These are phyloP conservation scores for Dothistroma pini DNA, from an alignment of 2,329 filamentous ascomycete genomes.

Conservation along the genomic window DNA sequence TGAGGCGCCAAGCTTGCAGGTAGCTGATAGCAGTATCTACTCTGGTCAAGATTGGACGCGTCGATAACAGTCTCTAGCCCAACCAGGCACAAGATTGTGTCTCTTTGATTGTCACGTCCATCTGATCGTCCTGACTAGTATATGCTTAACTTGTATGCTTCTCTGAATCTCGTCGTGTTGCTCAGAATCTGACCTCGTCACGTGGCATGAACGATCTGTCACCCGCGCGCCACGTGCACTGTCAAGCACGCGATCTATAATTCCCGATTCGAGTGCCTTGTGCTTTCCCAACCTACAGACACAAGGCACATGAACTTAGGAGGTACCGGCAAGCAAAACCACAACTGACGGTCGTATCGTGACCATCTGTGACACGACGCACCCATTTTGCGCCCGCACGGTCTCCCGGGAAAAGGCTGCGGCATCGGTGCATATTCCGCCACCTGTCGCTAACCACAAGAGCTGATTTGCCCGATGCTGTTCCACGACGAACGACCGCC, in stretches of 20 bases:
- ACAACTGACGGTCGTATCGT: no score
- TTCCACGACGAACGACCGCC: constrained; percentile 4
- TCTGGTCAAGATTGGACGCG: not conserved
- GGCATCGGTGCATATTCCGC: not conserved
- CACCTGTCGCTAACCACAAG: not conserved
- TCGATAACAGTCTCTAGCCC: not conserved
- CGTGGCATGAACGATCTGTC: not conserved
- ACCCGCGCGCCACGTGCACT: not conserved
- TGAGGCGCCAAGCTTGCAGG: no score
- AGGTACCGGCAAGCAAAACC: no score
- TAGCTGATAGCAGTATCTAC: not conserved
- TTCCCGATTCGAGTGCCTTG: not conserved
- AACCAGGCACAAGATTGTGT: not conserved
- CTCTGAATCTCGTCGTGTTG: not conserved
- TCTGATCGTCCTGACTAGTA: not conserved
- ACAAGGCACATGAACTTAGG: not conserved
- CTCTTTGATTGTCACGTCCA: not conserved
- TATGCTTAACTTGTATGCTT: not conserved
- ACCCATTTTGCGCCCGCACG: not conserved
- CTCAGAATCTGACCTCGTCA: not conserved
- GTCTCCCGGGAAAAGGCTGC: not conserved
- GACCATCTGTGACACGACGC: not conserved
- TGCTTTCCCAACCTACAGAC: not conserved
- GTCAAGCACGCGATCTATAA: not conserved
- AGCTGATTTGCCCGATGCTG: constrained; percentile 5